These are phyloP conservation scores for Ormosia emarginata DNA, from an alignment of 306 rosid genomes.

Conservation along the genomic window DNA sequence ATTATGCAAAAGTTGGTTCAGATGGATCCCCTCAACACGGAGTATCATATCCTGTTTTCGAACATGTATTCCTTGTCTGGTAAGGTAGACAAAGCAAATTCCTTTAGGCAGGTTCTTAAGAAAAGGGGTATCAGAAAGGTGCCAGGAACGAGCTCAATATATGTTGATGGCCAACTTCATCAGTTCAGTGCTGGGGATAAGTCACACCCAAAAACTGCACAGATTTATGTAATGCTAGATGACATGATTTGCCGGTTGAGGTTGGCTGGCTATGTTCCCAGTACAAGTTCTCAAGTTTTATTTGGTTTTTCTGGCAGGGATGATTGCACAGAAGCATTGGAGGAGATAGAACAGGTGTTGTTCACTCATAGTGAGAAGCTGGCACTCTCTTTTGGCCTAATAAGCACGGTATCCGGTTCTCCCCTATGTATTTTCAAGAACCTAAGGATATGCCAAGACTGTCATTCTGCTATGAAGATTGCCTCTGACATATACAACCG, in stretches of 20 bases:
- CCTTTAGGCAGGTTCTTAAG: slow-evolving; percentile 50
- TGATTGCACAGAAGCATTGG: slow-evolving; percentile 36
- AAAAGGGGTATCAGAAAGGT: slow-evolving; percentile 54
- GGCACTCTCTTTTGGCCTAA: slow-evolving; percentile 73
- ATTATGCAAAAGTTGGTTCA: slow-evolving; percentile 49
- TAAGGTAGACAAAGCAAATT: slow-evolving; percentile 50
- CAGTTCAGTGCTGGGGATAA: slow-evolving; percentile 68
- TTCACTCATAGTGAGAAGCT: slow-evolving; percentile 78
- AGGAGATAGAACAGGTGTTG: slow-evolving; percentile 69
- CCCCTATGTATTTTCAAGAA: slow-evolving; percentile 65
- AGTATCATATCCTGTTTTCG: slow-evolving; percentile 63
- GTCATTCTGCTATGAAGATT: slow-evolving; percentile 73
- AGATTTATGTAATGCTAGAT: slow-evolving; percentile 50
- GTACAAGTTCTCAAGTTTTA: slow-evolving; percentile 50
- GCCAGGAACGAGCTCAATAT: slow-evolving; percentile 70
- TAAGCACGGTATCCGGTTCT: slow-evolving; percentile 48
- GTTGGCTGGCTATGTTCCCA: slow-evolving; percentile 65
- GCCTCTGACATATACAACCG: slow-evolving; percentile 50
- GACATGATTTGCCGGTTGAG: slow-evolving; percentile 58
- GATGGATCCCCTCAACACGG: slow-evolving; percentile 55
- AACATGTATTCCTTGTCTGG: slow-evolving; percentile 66
- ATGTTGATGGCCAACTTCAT: slow-evolving; percentile 54
- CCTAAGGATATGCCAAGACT: slow-evolving; percentile 63
- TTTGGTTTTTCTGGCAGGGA: slow-evolving; percentile 35
- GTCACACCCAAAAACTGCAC: slow-evolving; percentile 42